Conservation (phyloP, 202 grass and related monocot genomes). For the Tripidium arundinaceum region DNA sequence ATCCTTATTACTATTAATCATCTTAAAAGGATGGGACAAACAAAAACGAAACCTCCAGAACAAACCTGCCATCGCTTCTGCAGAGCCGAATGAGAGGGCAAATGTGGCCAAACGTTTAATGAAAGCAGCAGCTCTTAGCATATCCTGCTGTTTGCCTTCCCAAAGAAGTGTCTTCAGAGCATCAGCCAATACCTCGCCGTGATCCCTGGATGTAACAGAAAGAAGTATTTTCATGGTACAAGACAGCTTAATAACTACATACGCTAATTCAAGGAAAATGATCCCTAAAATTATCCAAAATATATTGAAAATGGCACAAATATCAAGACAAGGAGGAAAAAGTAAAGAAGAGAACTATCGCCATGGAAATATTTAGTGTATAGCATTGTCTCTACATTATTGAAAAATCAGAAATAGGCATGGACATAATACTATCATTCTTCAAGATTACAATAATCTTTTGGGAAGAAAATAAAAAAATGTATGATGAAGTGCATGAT, state of each 20-base stretch:
- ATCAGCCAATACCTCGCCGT: slow-evolving; percentile 76
- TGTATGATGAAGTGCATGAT: not conserved
- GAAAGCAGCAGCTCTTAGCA: slow-evolving; percentile 86
- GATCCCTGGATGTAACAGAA: slow-evolving; percentile 50
- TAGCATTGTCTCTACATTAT: not conserved
- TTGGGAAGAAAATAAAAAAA: not conserved
- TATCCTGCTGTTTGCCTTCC: slow-evolving; percentile 89
- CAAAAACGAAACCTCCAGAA: not conserved
- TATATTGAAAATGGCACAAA: not conserved
- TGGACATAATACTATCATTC: not conserved
- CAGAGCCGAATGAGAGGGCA: slow-evolving; percentile 82
- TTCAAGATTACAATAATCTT: not conserved
- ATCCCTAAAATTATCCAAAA: not conserved
- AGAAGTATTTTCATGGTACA: not conserved
- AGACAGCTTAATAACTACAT: not conserved
- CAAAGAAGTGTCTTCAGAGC: slow-evolving; percentile 90
- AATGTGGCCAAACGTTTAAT: slow-evolving; percentile 91
- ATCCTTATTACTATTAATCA: not conserved
- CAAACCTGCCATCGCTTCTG: slow-evolving; percentile 74
- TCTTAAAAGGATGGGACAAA: not conserved
- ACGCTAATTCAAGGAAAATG: slow-evolving; percentile 7
- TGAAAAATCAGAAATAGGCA: not conserved
- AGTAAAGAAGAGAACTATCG: not conserved
- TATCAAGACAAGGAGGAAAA: not conserved
- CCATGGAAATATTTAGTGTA: not conserved